phyloP scores from a whole-genome alignment of 306 rosid species.

The Argentina anserina region DNA sequence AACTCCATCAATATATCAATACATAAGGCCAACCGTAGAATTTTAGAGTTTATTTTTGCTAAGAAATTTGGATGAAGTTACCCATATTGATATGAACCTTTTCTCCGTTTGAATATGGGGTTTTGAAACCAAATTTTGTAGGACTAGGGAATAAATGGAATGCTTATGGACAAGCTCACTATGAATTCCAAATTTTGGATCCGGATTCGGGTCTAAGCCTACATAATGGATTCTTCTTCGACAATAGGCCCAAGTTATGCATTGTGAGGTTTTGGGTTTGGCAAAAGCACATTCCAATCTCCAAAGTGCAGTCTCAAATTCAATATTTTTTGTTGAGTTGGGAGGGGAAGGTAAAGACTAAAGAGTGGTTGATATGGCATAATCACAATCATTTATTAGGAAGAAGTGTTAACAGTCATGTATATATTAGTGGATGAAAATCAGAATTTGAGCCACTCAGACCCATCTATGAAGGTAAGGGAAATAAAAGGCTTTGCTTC shows the following conservation, averaged over 20 bases:
- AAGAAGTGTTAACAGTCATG: not conserved
- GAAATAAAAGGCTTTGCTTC: slow-evolving; percentile 92
- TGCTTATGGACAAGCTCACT: too few relatives aligned
- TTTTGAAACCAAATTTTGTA: too few relatives aligned
- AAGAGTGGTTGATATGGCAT: not conserved
- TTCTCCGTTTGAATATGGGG: too few relatives aligned
- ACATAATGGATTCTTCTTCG: not conserved
- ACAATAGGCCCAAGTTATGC: not conserved
- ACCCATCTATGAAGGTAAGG: slow-evolving; percentile 79
- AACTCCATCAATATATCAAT: too few relatives aligned
- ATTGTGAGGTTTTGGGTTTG: too few relatives aligned
- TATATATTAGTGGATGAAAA: not conserved
- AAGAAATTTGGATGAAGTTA: too few relatives aligned
- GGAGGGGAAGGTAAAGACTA: not conserved
- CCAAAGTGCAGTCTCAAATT: too few relatives aligned
- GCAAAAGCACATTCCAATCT: too few relatives aligned
- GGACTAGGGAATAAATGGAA: too few relatives aligned
- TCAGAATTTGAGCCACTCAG: slow-evolving; percentile 71
- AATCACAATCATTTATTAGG: not conserved
- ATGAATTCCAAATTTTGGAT: not conserved
- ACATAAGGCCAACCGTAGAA: too few relatives aligned
- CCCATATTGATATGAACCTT: too few relatives aligned
- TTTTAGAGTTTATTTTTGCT: too few relatives aligned
- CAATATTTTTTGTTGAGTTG: not conserved
- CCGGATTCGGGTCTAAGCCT: not conserved